phyloP scores from a whole-genome alignment of 768 basidiomycete species.

The Rhizopogon vulgaris region DNA sequence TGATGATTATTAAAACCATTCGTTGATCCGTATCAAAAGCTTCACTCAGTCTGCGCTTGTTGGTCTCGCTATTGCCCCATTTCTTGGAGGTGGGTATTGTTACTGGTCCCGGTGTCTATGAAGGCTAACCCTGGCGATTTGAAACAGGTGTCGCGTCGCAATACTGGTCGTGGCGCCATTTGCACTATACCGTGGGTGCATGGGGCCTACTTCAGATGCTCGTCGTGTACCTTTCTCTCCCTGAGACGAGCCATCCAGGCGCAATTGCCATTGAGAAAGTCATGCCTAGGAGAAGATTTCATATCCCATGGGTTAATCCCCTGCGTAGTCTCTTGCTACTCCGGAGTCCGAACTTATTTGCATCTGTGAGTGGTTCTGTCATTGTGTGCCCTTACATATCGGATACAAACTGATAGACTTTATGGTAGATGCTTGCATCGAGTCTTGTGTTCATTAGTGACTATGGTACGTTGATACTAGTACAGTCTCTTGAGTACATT shows the following conservation, averaged over 20 bases:
- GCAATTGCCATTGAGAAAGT: constrained; percentile 47
- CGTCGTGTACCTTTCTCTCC: constrained; percentile 36
- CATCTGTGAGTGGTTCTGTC: constrained; percentile 34
- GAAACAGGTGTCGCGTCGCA: constrained; percentile 38
- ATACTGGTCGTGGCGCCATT: constrained; percentile 53
- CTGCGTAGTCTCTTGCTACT: constrained; percentile 40
- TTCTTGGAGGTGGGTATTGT: constrained; percentile 37
- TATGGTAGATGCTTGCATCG: constrained; percentile 34
- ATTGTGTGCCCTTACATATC: not conserved
- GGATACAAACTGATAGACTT: constrained; percentile 18
- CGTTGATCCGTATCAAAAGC: not conserved
- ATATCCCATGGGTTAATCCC: constrained; percentile 44
- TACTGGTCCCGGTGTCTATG: not conserved
- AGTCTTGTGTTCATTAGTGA: constrained; percentile 19
- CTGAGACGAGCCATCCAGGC: constrained; percentile 59
- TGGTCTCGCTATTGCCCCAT: constrained; percentile 51
- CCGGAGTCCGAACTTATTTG: constrained; percentile 47
- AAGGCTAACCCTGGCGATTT: not conserved
- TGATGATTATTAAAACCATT: not conserved
- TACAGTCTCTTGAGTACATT: not conserved
- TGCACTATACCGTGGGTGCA: constrained; percentile 40
- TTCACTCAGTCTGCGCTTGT: constrained; percentile 34
- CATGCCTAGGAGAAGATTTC: constrained; percentile 29
- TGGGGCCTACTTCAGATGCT: constrained; percentile 33
- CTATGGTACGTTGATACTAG: constrained; percentile 17